Conservation (phyloP, 2,329 filamentous ascomycete genomes). For the Didymella pinodella region DNA sequence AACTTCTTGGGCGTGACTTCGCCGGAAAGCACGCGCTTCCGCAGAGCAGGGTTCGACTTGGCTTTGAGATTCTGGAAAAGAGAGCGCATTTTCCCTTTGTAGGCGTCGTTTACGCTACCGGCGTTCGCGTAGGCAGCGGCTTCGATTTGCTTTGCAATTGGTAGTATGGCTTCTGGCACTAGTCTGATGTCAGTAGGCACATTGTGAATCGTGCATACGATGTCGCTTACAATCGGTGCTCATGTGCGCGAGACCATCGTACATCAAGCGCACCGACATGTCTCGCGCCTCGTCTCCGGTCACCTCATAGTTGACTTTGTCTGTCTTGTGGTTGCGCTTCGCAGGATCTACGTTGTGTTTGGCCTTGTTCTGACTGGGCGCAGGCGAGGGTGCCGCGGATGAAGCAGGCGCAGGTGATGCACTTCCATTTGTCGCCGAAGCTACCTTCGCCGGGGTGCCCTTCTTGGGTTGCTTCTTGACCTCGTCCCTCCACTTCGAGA, state of each 20-base stretch:
- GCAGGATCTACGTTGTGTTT: conserved; percentile 69
- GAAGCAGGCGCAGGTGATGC: conserved; percentile 46
- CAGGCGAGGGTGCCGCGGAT: conserved; percentile 54
- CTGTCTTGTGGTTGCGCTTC: conserved; percentile 82
- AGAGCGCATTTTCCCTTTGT: conserved; percentile 88
- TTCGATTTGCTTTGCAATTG: conserved; percentile 75
- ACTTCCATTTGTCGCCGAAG: conserved; percentile 34
- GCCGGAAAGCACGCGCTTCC: conserved; percentile 76
- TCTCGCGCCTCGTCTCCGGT: conserved; percentile 79
- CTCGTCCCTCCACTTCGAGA: conserved; percentile 84
- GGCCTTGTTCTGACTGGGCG: conserved; percentile 60
- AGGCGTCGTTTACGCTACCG: conserved; percentile 74
- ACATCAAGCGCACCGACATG: conserved; percentile 87
- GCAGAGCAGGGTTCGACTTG: conserved; percentile 81
- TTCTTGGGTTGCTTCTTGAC: conserved; percentile 65
- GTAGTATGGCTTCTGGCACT: conserved; percentile 71
- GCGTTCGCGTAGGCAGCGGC: conserved; percentile 74
- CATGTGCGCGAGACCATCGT: conserved; percentile 86
- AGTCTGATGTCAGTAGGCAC: conserved; percentile 23
- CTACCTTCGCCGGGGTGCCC: conserved; percentile 34
- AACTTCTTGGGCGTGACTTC: conserved; percentile 77
- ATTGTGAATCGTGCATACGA: not conserved
- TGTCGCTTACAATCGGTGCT: conserved; percentile 59
- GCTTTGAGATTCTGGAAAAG: conserved; percentile 96
- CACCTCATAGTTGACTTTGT: conserved; percentile 78